Conservation (phyloP, 202 grass and related monocot genomes). For the Setaria italica region DNA sequence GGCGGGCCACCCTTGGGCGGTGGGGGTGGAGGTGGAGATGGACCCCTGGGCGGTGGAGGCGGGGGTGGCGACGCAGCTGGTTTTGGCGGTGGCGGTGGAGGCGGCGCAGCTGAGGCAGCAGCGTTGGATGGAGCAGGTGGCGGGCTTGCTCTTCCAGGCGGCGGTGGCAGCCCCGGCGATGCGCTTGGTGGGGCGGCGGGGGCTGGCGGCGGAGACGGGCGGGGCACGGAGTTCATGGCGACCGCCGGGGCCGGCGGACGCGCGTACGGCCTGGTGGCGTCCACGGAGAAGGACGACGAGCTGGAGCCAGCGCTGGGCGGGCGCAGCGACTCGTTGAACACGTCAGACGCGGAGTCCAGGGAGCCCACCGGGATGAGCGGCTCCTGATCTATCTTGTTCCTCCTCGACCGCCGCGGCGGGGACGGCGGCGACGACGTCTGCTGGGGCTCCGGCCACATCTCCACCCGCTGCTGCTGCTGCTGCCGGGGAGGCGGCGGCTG, state of each 20-base stretch:
- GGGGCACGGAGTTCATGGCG: conserved; percentile 42
- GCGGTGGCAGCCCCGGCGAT: background rate
- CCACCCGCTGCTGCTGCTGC: conserved; percentile 29
- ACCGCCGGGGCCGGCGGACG: conserved; percentile 12
- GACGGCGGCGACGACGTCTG: conserved; percentile 22
- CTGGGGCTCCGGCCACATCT: conserved; percentile 17
- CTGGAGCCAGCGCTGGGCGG: conserved; percentile 43
- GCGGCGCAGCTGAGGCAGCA: background rate
- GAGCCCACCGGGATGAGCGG: conserved; percentile 68
- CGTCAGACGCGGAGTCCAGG: conserved; percentile 57
- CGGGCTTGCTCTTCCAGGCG: conserved; percentile 38
- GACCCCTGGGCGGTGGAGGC: conserved; percentile 37
- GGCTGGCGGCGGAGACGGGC: conserved; percentile 17
- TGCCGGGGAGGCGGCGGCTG: conserved; percentile 1
- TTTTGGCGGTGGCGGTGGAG: conserved; percentile 35
- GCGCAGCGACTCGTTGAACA: conserved; percentile 52
- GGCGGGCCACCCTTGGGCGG: conserved; percentile 34
- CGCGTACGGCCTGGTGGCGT: conserved; percentile 27
- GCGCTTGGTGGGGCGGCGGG: background rate
- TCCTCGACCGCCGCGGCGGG: conserved; percentile 40
- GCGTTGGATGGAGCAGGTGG: background rate
- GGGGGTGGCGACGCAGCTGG: conserved; percentile 47
- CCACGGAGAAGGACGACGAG: conserved; percentile 49
- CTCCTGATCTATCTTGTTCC: conserved; percentile 60
- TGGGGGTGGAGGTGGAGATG: conserved; percentile 54